These are phyloP conservation scores for Chaetoceros tenuissimus DNA, from an alignment of 108 stramenopile genomes.

Conservation along the genomic window DNA sequence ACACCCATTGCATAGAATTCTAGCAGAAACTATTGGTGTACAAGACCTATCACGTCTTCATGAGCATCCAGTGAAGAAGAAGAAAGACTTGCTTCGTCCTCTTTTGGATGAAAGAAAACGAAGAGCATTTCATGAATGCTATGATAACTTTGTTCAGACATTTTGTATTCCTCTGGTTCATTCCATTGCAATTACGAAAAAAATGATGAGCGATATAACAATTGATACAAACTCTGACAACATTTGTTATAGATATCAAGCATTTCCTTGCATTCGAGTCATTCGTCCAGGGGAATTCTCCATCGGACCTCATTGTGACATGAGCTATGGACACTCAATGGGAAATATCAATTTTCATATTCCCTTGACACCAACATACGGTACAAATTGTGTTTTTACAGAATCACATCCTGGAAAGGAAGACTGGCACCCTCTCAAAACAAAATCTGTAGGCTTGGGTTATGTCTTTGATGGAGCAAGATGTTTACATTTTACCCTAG, in stretches of 20 bases:
- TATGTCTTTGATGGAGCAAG: constrained; percentile 65
- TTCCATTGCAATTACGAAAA: constrained; percentile 45
- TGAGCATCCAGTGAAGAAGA: constrained; percentile 32
- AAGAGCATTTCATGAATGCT: constrained; percentile 45
- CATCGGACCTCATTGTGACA: constrained; percentile 52
- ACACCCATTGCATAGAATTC: constrained; percentile 47
- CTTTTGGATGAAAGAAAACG: constrained; percentile 28
- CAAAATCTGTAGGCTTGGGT: constrained; percentile 52
- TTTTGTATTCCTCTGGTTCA: constrained; percentile 68
- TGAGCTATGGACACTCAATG: constrained; percentile 45
- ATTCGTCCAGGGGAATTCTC: constrained; percentile 55
- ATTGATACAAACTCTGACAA: constrained; percentile 19
- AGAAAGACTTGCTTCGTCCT: constrained; percentile 27
- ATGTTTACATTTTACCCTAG: constrained; percentile 56
- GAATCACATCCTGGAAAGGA: constrained; percentile 65
- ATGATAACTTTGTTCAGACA: constrained; percentile 60
- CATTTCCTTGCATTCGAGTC: constrained; percentile 59
- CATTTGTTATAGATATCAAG: constrained; percentile 61
- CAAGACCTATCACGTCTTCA: constrained; percentile 43
- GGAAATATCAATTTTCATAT: constrained; percentile 60
- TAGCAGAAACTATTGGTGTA: constrained; percentile 49
- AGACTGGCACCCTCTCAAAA: constrained; percentile 55
- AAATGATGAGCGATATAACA: constrained; percentile 34
- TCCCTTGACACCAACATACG: constrained; percentile 54
- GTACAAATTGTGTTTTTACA: constrained; percentile 50